These are phyloP conservation scores for Aspergillus sclerotioniger DNA, from an alignment of 495 filamentous ascomycete species.

Conservation along the genomic window DNA sequence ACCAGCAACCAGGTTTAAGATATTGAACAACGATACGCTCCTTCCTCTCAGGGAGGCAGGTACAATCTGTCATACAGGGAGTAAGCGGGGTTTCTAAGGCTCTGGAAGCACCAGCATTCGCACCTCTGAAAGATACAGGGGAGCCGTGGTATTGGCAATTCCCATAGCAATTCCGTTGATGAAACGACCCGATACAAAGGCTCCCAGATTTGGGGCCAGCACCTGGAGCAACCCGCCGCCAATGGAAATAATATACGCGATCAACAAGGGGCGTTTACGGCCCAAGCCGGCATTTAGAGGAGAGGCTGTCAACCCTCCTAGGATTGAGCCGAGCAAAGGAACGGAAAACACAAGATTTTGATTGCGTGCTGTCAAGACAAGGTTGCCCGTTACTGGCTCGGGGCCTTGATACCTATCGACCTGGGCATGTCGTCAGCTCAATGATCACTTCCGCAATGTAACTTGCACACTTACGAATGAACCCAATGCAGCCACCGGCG, in stretches of 20 bases:
- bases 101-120: not conserved
- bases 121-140: constrained; percentile 39
- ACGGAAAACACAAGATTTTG: constrained; percentile 38
- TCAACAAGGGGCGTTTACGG: constrained; percentile 36
- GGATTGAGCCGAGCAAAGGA: constrained; percentile 33
- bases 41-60: constrained; percentile 37
- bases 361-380: constrained; percentile 36
- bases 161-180: constrained; percentile 35
- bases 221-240: constrained; percentile 38
- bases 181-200: constrained; percentile 35
- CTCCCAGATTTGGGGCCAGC: constrained; percentile 34
- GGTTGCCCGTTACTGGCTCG: constrained; percentile 24
- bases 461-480: constrained; percentile 31
- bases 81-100: not conserved
- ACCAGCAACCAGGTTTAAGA: constrained; percentile 34
- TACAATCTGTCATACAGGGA: constrained; percentile 24
- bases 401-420: constrained; percentile 36
- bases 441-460: not conserved
- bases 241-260: constrained; percentile 34
- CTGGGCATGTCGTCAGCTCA: constrained; percentile 13
- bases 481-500: constrained; percentile 34
- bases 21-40: constrained; percentile 37
- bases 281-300: constrained; percentile 35
- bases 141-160: constrained; percentile 35
- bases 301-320: constrained; percentile 34